Evolutionary conservation across 306 rosid species (phyloP), one percentile per base, ranked within the genome.

Genomic region (Neltuma alba): DNA sequence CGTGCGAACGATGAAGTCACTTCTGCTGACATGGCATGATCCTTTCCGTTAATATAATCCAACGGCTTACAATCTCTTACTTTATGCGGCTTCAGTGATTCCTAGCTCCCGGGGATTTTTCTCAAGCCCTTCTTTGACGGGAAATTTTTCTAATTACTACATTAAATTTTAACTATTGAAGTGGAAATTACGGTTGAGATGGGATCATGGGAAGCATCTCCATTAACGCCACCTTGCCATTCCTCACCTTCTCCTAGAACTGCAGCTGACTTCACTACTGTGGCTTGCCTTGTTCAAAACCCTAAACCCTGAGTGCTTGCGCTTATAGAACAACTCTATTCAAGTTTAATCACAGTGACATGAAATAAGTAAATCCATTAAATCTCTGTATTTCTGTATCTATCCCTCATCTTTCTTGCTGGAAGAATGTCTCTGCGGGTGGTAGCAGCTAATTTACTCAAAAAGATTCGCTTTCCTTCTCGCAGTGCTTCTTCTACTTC

Each of bases 401-500:
- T 18, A 48, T 18, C 52, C 7, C 44, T 13, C 47, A 23, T 1
- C 12, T 41, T 52, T 73, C 48, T 71, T 18, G 20, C 60, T 1
- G 52, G 38, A 30, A 61, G 37, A 75, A 91, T 89, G 97, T 82
- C 58, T 70, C 62, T 86, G 76, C 88, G 91, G 3, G 71, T 74
- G 78, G 76, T 77, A 50, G 84, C 88, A 0, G 42, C 87, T 31
- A 86, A 67, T 67, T 64, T 88, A 33, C 63, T 86, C 0, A 85
- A 73, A 76, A 86, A 77, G 75, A 70, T 86, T 68, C 82, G 92
- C 13, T 74, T 85, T 68, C 77, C 83, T 45, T 18, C 88, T 66
- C 80, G 40, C 18, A 28, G 33, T 27, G 47, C 74, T 33, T 72
- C 61, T 37, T n/a, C 83, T 25, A 25, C 82, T 38, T 55, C 82